Percentiles rank a stretch among this genome's conserved stretches.
Conservation (phyloP, 108 stramenopile species). For the Nannochloropsis gaditana region DNA sequence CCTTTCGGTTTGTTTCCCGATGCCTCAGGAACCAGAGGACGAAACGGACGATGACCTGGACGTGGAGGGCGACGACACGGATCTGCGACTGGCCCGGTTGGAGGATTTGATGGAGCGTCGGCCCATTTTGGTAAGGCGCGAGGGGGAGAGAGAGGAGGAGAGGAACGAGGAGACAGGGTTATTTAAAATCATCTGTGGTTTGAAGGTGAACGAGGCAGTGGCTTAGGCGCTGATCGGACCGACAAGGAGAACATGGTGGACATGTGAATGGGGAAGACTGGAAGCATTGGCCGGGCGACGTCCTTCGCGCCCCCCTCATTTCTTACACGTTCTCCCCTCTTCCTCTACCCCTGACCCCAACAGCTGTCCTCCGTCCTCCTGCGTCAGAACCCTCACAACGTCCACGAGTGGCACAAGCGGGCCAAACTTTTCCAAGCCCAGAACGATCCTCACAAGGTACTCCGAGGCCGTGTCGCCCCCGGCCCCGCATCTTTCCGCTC, state of each 20-base stretch:
- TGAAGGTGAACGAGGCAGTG: too few species aligned
- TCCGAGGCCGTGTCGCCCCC: conserved; percentile 30
- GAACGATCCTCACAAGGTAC: conserved; percentile 30
- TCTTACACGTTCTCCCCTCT: neutral
- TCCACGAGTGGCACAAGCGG: conserved; percentile 89
- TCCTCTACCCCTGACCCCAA: neutral
- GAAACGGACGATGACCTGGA: conserved; percentile 47
- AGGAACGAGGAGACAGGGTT: too few species aligned
- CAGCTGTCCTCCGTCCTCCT: conserved; percentile 77
- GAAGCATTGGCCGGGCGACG: neutral
- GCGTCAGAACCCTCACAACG: conserved; percentile 94
- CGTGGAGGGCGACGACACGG: conserved; percentile 63
- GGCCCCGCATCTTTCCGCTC: neutral
- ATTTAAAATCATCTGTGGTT: too few species aligned
- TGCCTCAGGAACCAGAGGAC: neutral
- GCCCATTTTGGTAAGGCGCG: conserved; percentile 63
- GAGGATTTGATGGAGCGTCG: conserved; percentile 85
- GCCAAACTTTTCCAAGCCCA: conserved; percentile 62
- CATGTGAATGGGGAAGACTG: too few species aligned
- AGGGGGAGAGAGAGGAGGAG: neutral
- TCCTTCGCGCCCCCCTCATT: neutral
- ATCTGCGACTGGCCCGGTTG: conserved; percentile 82
- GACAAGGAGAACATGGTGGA: too few species aligned
- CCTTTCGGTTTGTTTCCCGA: neutral
- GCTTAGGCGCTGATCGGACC: too few species aligned